Evolutionary conservation across 108 stramenopile species (phyloP).

Genomic region (Cyclotella distinguenda): DNA sequence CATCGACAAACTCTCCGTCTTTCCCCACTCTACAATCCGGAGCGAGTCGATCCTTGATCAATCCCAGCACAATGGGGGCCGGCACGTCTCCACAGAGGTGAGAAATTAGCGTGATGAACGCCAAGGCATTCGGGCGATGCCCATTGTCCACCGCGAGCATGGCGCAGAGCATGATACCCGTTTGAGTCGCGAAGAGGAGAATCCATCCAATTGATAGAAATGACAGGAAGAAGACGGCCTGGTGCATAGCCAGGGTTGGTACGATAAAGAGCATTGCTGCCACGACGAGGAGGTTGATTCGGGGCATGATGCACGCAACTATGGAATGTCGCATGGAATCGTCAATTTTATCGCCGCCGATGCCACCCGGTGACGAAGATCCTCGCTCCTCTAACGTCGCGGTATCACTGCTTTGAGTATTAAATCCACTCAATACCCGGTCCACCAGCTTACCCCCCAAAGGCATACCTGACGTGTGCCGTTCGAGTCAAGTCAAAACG

Average conservation of each 20-base stretch:
- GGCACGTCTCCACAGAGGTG: slow-evolving; percentile 48
- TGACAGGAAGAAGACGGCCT: slow-evolving; percentile 38
- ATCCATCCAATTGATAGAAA: slow-evolving; percentile 53
- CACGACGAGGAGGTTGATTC: slow-evolving; percentile 36
- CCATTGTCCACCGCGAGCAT: slow-evolving; percentile 40
- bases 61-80: slow-evolving; percentile 39
- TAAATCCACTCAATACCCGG: slow-evolving; percentile 25
- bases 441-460: slow-evolving; percentile 39
- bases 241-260: slow-evolving; percentile 40
- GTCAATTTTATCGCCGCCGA: slow-evolving; percentile 20
- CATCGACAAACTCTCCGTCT: slow-evolving; percentile 35
- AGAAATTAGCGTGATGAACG: slow-evolving; percentile 40
- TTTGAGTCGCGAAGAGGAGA: slow-evolving; percentile 47
- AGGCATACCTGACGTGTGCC: too few species aligned
- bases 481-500: too few species aligned
- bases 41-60: slow-evolving; percentile 46
- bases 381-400: neutral
- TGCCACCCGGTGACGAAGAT: slow-evolving; percentile 6
- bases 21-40: slow-evolving; percentile 37
- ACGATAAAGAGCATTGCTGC: slow-evolving; percentile 27
- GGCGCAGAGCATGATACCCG: slow-evolving; percentile 36
- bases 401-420: neutral
- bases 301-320: slow-evolving; percentile 33
- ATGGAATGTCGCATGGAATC: slow-evolving; percentile 35
- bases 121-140: slow-evolving; percentile 50